phyloP scores from a whole-genome alignment of 768 basidiomycete genomes.

The Mrakia blollopis region DNA sequence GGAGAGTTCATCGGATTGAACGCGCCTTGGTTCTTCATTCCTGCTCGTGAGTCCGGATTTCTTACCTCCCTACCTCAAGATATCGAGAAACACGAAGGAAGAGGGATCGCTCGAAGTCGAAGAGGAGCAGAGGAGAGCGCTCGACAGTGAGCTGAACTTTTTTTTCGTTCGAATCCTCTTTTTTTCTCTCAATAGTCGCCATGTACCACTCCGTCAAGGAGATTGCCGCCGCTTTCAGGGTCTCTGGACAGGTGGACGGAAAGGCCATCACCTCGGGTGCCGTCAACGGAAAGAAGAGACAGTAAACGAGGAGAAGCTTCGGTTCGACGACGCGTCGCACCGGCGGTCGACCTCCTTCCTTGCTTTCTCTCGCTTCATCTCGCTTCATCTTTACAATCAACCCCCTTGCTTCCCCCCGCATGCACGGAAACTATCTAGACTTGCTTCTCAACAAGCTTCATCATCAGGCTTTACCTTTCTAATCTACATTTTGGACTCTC shows the following conservation, averaged over 20 bases:
- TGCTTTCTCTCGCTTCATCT: background rate
- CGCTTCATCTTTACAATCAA: too few relatives aligned
- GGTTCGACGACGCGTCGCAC: background rate
- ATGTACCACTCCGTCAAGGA: conserved; percentile 16
- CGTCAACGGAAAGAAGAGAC: background rate
- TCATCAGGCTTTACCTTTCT: background rate
- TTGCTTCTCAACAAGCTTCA: background rate
- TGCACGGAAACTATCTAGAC: background rate
- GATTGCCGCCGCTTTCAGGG: conserved; percentile 16
- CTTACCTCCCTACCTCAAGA: background rate
- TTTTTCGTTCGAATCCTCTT: background rate
- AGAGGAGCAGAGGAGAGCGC: too few relatives aligned
- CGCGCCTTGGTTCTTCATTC: conserved; percentile 32
- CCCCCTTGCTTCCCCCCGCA: background rate
- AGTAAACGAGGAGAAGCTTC: background rate
- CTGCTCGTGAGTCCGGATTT: conserved; percentile 3
- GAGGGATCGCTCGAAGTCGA: too few relatives aligned
- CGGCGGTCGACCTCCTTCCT: background rate
- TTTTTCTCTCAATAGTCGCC: conserved; percentile 5
- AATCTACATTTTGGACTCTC: background rate
- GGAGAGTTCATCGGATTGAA: conserved; percentile 33
- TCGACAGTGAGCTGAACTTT: background rate
- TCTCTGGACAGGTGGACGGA: background rate
- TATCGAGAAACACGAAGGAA: too few relatives aligned
- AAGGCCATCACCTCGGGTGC: conserved; percentile 2